These are phyloP conservation scores for Microascus cirrosus DNA, from an alignment of 2,329 filamentous ascomycete genomes.

Conservation along the genomic window DNA sequence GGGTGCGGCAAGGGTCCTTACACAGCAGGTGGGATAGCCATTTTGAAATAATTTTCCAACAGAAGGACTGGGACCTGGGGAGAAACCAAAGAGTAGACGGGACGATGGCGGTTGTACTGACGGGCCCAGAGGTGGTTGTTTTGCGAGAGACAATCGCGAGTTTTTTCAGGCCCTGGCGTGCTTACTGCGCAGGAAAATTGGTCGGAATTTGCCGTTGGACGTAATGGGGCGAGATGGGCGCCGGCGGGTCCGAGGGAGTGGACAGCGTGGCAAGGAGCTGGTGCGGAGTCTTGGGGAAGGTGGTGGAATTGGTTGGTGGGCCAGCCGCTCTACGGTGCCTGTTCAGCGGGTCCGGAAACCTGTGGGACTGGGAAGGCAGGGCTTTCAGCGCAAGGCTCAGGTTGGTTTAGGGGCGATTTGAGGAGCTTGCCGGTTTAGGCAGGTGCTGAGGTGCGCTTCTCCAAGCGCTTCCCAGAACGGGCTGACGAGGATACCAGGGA, in stretches of 20 bases:
- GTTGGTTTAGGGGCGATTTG: too few species aligned
- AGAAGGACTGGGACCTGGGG: neutral
- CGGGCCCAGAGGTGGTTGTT: neutral
- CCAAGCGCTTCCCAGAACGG: too few species aligned
- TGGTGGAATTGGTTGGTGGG: neutral
- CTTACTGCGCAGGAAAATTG: neutral
- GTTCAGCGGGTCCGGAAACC: too few species aligned
- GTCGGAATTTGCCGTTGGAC: neutral
- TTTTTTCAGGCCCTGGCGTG: neutral
- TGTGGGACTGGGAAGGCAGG: too few species aligned
- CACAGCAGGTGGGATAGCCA: slow-evolving; percentile 11
- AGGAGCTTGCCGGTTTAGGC: too few species aligned
- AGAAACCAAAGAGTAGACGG: neutral
- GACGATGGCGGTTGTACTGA: neutral
- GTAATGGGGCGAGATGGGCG: neutral
- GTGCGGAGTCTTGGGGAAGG: neutral
- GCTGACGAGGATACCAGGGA: too few species aligned
- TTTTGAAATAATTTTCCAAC: slow-evolving; percentile 6
- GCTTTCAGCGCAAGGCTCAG: too few species aligned
- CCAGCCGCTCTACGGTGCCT: too few species aligned
- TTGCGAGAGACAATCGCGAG: neutral
- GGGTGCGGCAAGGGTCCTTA: slow-evolving; percentile 4
- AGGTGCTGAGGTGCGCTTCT: too few species aligned
- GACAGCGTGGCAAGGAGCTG: neutral
- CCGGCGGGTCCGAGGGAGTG: neutral